A percentile compares a stretch with the other conserved stretches of the same genome.
phyloP scores from a whole-genome alignment of 441 rosid species.

The Erodium trifolium region DNA sequence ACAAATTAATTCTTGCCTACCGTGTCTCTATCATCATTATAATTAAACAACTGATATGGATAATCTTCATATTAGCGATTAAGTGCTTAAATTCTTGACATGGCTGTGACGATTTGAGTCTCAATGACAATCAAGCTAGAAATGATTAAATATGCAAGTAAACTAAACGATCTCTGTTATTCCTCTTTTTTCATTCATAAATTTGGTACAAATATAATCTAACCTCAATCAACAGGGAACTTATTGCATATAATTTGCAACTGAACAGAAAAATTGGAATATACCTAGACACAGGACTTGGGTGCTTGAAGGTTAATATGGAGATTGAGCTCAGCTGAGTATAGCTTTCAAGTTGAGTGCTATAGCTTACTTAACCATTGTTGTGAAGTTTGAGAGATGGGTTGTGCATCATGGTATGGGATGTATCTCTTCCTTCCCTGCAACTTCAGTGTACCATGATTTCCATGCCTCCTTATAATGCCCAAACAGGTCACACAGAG shows the following conservation, averaged over 20 bases:
- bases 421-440: conserved; percentile 30
- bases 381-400: conserved; percentile 14
- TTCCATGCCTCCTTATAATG: conserved; percentile 69
- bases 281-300: background rate
- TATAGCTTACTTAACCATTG: background rate
- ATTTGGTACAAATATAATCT: background rate
- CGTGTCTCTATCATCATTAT: background rate
- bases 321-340: background rate
- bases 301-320: too few relatives aligned
- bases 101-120: too few relatives aligned
- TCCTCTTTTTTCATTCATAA: background rate
- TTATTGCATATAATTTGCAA: conserved; percentile 4
- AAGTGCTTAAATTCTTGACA: too few relatives aligned
- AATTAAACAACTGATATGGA: too few relatives aligned
- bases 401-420: conserved; percentile 16
- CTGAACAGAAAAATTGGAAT: conserved; percentile 5
- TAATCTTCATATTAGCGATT: too few relatives aligned
- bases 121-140: too few relatives aligned
- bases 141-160: too few relatives aligned
- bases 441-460: conserved; percentile 52
- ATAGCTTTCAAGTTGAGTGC: background rate
- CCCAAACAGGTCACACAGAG: conserved; percentile 47
- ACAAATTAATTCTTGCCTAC: background rate
- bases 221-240: background rate
- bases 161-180: background rate